phyloP scores from a whole-genome alignment of 2,329 filamentous ascomycete genomes.

The Botrytis deweyae region DNA sequence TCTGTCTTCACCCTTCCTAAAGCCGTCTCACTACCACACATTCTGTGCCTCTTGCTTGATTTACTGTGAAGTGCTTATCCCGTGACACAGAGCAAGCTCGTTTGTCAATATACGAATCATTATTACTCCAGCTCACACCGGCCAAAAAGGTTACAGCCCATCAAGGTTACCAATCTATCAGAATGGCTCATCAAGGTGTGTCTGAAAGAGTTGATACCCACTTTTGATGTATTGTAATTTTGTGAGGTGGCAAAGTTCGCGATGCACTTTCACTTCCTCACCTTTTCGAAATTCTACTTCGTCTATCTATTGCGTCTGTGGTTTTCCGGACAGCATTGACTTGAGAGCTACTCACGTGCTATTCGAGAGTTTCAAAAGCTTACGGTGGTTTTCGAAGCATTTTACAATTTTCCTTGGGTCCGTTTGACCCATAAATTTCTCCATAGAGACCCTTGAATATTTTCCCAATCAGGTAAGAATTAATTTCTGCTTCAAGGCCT shows the following conservation, averaged over 20 bases:
- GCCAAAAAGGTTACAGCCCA: background rate
- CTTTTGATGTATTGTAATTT: background rate
- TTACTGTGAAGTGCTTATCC: background rate
- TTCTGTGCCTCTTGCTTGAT: background rate
- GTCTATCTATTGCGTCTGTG: background rate
- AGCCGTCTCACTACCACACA: background rate
- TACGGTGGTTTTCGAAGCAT: background rate
- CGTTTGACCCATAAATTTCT: background rate
- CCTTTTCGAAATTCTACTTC: background rate
- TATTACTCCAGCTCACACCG: background rate
- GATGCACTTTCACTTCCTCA: background rate
- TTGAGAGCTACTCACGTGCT: too few species aligned
- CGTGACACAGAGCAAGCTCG: background rate
- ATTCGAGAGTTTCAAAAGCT: background rate
- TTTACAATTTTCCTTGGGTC: background rate
- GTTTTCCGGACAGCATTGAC: background rate
- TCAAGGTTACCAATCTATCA: background rate
- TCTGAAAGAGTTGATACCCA: background rate
- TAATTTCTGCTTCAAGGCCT: background rate
- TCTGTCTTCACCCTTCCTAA: background rate
- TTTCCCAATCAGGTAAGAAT: background rate
- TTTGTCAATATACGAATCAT: background rate
- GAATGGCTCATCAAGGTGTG: background rate
- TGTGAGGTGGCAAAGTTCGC: background rate
- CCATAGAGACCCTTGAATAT: background rate